phyloP scores from a whole-genome alignment of 352 stramenopile species.

The Globisporangium solare region DNA sequence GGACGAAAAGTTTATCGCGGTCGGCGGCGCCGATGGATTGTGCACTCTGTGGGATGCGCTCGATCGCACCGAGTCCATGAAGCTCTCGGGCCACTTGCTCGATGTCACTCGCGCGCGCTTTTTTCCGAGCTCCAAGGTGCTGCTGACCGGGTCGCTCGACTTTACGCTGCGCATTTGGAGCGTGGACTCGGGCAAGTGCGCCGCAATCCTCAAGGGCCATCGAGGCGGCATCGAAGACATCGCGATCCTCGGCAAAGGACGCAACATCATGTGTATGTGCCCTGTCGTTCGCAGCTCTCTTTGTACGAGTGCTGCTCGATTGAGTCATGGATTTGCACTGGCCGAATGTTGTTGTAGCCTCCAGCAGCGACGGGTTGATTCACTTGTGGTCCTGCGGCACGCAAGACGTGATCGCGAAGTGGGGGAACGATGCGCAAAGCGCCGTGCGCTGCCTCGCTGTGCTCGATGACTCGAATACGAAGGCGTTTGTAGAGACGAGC shows the following conservation, averaged over 20 bases:
- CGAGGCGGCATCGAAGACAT: slow-evolving; percentile 48
- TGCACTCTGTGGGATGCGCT: slow-evolving; percentile 45
- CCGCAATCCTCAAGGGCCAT: slow-evolving; percentile 57
- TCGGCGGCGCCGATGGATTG: slow-evolving; percentile 52
- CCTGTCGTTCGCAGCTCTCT: no score
- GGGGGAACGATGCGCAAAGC: slow-evolving; percentile 53
- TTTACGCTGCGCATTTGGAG: slow-evolving; percentile 75
- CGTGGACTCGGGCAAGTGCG: slow-evolving; percentile 35
- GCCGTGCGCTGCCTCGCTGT: slow-evolving; percentile 47
- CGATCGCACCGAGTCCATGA: slow-evolving; percentile 19
- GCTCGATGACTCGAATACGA: slow-evolving; percentile 26
- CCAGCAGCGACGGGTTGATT: slow-evolving; percentile 52
- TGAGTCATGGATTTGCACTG: no score
- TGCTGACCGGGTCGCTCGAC: slow-evolving; percentile 68
- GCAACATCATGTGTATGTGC: slow-evolving; percentile 70
- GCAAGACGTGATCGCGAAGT: slow-evolving; percentile 51
- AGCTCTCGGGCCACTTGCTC: slow-evolving; percentile 45
- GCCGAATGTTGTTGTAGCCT: slow-evolving; percentile 24
- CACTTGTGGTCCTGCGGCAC: slow-evolving; percentile 63
- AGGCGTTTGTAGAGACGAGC: slow-evolving; percentile 7
- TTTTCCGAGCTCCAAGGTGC: slow-evolving; percentile 66
- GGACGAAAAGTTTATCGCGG: slow-evolving; percentile 42
- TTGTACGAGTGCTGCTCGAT: slow-evolving; percentile 3
- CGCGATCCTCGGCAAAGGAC: slow-evolving; percentile 54
- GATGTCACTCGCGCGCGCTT: slow-evolving; percentile 60